Evolutionary conservation across 2,329 filamentous ascomycete genomes (phyloP), one percentile per base, ranked within the genome.

Genomic region (Beauveria sp.): DNA sequence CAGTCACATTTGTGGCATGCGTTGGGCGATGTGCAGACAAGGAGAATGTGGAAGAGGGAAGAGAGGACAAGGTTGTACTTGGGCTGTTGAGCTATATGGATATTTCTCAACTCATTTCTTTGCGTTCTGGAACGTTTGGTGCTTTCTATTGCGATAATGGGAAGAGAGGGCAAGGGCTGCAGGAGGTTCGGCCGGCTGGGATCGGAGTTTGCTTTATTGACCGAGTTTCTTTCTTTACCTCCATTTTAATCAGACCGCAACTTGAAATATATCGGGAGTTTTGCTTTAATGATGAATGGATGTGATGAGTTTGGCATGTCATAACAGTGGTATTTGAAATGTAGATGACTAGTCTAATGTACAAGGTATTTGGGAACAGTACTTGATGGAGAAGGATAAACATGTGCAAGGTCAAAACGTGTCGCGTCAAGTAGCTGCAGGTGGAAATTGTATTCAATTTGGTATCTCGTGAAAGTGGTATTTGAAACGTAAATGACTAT

Each of bases 381-480:
- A 7, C 26, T 7, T 1, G 8, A n/a, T 43, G 37, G 14, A n/a
- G 28, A 9, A n/a, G 14, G 1, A 18, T 2, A 14, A 16, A 24
- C 14, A n/a, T 9, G 10, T 12, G 2, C n/a, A 6, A 18, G 14
- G 43, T n/a, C 62, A 50, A 65, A 26, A 76, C 68, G 57, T 78
- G 75, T 18, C 83, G 82, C 84, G 3, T 78, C 79, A 62, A 89
- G 89, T 44, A 88, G 69, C 71, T 91, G 87, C 66, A 88, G 77
- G 66, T 84, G 80, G 46, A 89, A 77, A 64, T 83, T 80, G 40
- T 78, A 37, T 16, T 37, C 34, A 37, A 37, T 37, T 37, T 37
- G 34, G 34, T 37, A 37, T 37, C 34, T 47, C 10, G n/a, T n/a
- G 24, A 44, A 51, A 43, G 55, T 57, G 53, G 55, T 57, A 57